phyloP scores from a whole-genome alignment of 352 stramenopile species.

The Phytophthora nicotianae region DNA sequence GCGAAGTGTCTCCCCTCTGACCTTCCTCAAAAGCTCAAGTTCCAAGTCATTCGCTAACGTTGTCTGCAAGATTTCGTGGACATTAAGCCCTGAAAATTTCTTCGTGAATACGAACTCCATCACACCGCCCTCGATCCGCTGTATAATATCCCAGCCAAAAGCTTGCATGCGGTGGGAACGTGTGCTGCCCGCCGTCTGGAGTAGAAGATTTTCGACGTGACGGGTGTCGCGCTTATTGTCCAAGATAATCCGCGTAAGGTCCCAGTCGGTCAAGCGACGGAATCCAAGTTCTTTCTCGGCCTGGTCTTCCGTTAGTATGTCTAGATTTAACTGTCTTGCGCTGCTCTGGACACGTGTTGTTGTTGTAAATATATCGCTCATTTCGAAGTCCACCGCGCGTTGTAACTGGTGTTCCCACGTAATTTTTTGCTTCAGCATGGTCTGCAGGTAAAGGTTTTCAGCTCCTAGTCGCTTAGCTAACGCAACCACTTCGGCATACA shows the following conservation, averaged over 20 bases:
- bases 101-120: conserved; percentile 1
- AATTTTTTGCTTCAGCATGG: neutral
- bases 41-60: neutral
- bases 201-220: neutral
- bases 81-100: neutral
- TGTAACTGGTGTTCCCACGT: neutral
- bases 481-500: neutral
- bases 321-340: neutral
- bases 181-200: neutral
- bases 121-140: neutral
- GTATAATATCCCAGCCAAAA: neutral
- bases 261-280: neutral
- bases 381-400: neutral
- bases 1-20: neutral
- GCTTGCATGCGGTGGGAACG: neutral
- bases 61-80: neutral
- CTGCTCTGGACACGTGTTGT: neutral
- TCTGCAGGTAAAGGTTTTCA: neutral
- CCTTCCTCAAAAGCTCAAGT: neutral
- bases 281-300: neutral
- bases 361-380: neutral
- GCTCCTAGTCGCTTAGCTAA: neutral
- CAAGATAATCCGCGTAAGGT: neutral
- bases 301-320: neutral
- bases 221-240: neutral